Evolutionary conservation across 116 monocot genomes (phyloP), one percentile per base, ranked within the genome.

Genomic region (Trichopus zeylanicus): DNA sequence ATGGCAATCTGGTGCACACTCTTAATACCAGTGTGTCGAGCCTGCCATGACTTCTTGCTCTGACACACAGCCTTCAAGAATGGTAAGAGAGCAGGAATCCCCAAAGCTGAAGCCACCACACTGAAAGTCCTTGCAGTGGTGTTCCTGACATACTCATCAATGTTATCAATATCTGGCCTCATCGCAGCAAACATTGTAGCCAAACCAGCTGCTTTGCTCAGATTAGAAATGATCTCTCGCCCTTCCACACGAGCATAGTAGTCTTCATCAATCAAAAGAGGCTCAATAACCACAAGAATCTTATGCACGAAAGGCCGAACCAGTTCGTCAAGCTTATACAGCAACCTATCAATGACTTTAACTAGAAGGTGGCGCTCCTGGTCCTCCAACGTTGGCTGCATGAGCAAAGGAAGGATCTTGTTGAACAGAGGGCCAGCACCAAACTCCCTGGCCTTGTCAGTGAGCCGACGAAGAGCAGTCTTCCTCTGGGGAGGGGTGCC

Each of bases 21-120:
- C 65, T 92, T 92, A 9, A 87, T 92, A 65, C 92, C 92, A 34
- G 92, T 92, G 32, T 92, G 92, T 52, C 92, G 63, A 26, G 92
- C 92, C 64, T 92, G 92, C 92, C 92, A 92, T 0, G 87, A 87
- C 70, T 92, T 92, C 77, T 92, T 92, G 73, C 92, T 92, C 68
- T 92, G 92, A 70, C 87, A 92, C 63, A 92, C 92, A 70, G 92
- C 92, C 59, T 92, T 92, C 56, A 92, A 42, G 31, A 92, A 92
- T 11, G 92, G 92, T 34, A 92, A 69, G 4, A 92, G 80, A 26
- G 92, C 87, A 59, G 92, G 87, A 53, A 92, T 92, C 27, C 92
- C 92, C 39, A 92, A 63, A 48, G 92, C 92, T 62, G 92, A 92
- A 52, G 92, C 92, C 58, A 92, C 92, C 53, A 92, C 92, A 71